Conservation (phyloP, 352 stramenopile species). For the Pythium rishiriense region DNA sequence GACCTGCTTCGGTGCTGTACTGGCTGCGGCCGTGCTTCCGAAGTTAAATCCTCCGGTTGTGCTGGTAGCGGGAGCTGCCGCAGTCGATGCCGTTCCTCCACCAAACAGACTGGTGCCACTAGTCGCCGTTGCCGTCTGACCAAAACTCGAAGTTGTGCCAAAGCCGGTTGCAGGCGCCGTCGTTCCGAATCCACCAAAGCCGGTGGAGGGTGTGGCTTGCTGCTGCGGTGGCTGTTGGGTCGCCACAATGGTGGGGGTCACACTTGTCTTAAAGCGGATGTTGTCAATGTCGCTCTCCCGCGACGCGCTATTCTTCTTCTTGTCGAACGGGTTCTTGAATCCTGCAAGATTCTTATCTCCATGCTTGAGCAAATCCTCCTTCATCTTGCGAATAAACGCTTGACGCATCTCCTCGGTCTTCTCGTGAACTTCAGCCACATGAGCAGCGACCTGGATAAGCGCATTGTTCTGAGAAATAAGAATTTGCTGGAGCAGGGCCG, state of each 20-base stretch:
- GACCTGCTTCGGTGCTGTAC: slow-evolving; percentile 53
- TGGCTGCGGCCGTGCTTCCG: slow-evolving; percentile 10
- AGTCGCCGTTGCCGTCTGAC: not conserved
- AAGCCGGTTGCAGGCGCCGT: slow-evolving; percentile 13
- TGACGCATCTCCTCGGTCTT: slow-evolving; percentile 73
- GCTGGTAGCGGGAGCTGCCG: slow-evolving; percentile 10
- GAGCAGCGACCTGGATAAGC: slow-evolving; percentile 73
- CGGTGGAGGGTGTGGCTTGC: slow-evolving; percentile 26
- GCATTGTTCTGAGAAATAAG: slow-evolving; percentile 73
- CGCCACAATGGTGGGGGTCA: slow-evolving; percentile 64
- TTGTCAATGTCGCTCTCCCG: slow-evolving; percentile 67
- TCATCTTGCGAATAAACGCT: slow-evolving; percentile 66
- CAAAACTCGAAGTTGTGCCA: slow-evolving; percentile 7
- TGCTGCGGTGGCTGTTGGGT: slow-evolving; percentile 21
- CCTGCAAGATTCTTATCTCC: slow-evolving; percentile 57
- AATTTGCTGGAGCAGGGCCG: slow-evolving; percentile 66
- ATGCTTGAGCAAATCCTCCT: slow-evolving; percentile 54
- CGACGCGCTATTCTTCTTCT: slow-evolving; percentile 56
- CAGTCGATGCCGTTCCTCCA: slow-evolving; percentile 5
- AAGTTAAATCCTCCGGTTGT: slow-evolving; percentile 43
- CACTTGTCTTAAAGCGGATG: slow-evolving; percentile 76
- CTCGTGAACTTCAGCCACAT: slow-evolving; percentile 76
- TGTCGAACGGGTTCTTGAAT: slow-evolving; percentile 79
- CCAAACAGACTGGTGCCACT: slow-evolving; percentile 20
- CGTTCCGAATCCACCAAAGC: slow-evolving; percentile 37